phyloP scores from a whole-genome alignment of 129 eudicot species.

The Deinandra increscens region DNA sequence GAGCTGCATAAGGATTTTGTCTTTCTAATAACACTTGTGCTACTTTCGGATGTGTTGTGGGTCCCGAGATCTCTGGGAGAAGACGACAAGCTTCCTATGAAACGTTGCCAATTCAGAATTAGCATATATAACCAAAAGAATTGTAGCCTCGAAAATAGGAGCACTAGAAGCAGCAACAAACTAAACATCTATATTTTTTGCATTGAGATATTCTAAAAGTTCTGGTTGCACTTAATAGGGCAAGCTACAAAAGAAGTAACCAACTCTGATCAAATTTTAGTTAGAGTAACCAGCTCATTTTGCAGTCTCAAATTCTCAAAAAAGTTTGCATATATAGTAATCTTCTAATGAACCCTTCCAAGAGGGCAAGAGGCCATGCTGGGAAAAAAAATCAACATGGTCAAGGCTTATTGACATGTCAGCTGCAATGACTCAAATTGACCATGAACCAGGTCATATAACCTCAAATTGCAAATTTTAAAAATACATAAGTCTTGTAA shows the following conservation, averaged over 20 bases:
- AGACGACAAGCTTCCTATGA: conserved; percentile 81
- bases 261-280: neutral
- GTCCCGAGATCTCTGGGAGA: conserved; percentile 86
- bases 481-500: neutral
- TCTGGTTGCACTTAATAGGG: conserved; percentile 13
- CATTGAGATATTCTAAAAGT: neutral
- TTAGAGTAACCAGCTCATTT: neutral
- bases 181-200: neutral
- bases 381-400: neutral
- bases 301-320: neutral
- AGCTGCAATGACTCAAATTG: neutral
- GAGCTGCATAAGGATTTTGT: conserved; percentile 81
- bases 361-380: neutral
- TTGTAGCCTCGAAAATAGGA: conserved; percentile 3
- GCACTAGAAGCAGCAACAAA: neutral
- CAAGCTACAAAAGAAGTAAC: neutral
- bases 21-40: conserved; percentile 84
- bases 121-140: neutral
- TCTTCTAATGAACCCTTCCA: neutral
- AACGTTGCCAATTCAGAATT: conserved; percentile 2
- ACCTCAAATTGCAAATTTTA: neutral
- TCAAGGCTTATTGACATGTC: neutral
- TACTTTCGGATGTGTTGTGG: conserved; percentile 88
- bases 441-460: neutral
- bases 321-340: neutral